Evolutionary conservation across 768 basidiomycete species (phyloP).

Genomic region (Boletus subparvulus): DNA sequence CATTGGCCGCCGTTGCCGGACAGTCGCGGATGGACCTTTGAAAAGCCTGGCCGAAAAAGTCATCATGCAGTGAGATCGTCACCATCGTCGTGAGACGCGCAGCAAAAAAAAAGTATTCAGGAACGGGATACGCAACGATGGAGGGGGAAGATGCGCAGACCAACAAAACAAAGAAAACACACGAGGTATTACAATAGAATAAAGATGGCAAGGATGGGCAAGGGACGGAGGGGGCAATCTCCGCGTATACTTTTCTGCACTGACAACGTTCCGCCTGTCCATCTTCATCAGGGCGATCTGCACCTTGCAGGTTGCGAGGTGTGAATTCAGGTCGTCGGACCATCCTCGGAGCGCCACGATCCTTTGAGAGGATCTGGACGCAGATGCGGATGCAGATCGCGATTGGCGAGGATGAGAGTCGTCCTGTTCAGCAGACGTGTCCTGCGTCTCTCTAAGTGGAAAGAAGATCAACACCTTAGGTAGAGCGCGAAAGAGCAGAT

Average conservation of each 20-base stretch:
- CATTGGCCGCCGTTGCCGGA: too few relatives aligned
- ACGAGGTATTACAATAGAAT: background rate
- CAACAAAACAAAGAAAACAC: background rate
- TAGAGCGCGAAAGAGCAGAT: too few relatives aligned
- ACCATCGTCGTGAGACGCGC: background rate
- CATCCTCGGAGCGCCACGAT: slow-evolving; percentile 27
- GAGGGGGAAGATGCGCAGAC: background rate
- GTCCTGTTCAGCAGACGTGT: background rate
- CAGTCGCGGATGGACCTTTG: too few relatives aligned
- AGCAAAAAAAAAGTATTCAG: background rate
- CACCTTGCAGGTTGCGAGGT: background rate
- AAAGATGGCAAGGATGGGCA: background rate
- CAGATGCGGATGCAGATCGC: background rate
- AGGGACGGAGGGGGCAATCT: background rate
- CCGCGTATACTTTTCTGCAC: background rate
- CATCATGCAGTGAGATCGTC: too few relatives aligned
- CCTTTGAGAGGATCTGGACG: slow-evolving; percentile 23
- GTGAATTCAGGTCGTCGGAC: slow-evolving; percentile 15
- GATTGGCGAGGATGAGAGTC: background rate
- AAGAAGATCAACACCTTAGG: too few relatives aligned
- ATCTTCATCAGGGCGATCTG: background rate
- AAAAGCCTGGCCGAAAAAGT: too few relatives aligned
- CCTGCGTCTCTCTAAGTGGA: background rate
- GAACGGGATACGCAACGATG: background rate
- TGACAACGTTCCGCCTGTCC: background rate